phyloP scores from a whole-genome alignment of 495 filamentous ascomycete species.

The Chlorociboria aeruginascens region DNA sequence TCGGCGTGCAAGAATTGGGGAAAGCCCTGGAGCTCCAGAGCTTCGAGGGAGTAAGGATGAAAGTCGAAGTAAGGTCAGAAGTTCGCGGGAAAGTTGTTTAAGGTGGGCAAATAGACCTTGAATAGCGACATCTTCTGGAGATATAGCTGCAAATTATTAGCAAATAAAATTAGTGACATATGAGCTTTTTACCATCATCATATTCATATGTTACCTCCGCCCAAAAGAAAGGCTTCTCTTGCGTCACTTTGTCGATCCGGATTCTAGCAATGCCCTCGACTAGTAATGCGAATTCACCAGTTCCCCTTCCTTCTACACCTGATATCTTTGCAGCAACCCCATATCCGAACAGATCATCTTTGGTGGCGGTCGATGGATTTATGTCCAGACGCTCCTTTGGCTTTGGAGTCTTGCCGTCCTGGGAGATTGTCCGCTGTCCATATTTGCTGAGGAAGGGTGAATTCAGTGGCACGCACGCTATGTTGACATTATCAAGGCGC shows the following conservation, averaged over 20 bases:
- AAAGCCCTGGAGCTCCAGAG: constrained; percentile 46
- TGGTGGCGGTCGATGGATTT: constrained; percentile 40
- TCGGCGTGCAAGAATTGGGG: constrained; percentile 71
- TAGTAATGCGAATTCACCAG: constrained; percentile 67
- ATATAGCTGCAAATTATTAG: constrained; percentile 21
- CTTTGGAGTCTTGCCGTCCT: constrained; percentile 24
- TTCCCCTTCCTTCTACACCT: constrained; percentile 67
- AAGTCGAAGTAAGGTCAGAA: constrained; percentile 65
- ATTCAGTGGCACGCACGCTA: constrained; percentile 72
- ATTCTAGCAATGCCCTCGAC: constrained; percentile 79
- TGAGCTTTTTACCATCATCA: constrained; percentile 38
- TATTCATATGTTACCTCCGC: constrained; percentile 50
- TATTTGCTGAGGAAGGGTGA: constrained; percentile 55
- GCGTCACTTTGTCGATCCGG: constrained; percentile 56
- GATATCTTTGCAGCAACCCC: constrained; percentile 74
- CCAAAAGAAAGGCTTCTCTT: constrained; percentile 78
- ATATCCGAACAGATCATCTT: constrained; percentile 62
- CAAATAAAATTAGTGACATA: background rate
- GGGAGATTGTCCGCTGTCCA: constrained; percentile 52
- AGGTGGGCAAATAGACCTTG: constrained; percentile 64
- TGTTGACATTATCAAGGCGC: constrained; percentile 49
- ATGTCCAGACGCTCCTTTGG: constrained; percentile 28
- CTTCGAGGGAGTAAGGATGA: constrained; percentile 60
- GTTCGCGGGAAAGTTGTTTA: constrained; percentile 71
- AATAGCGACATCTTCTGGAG: constrained; percentile 40